phyloP scores from a whole-genome alignment of 2,329 filamentous ascomycete genomes.

The Ambrosiella xylebori region DNA sequence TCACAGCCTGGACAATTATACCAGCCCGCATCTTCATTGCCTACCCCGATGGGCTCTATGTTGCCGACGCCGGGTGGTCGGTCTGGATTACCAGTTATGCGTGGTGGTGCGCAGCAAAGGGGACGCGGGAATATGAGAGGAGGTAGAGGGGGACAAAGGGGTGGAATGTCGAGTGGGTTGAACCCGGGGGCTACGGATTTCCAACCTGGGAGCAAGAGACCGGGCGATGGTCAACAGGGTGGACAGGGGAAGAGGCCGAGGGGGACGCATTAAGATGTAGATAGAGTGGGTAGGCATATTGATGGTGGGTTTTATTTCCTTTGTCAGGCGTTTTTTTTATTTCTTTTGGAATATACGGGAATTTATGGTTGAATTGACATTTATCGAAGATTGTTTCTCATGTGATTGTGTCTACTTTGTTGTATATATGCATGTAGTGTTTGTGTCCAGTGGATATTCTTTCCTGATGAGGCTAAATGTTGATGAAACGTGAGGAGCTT shows the following conservation, averaged over 20 bases:
- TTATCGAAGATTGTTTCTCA: no score
- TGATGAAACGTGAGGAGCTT: no score
- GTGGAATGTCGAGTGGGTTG: constrained; percentile 25
- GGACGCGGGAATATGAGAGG: constrained; percentile 18
- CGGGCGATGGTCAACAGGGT: constrained; percentile 31
- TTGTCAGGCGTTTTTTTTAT: not conserved
- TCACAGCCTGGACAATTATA: constrained; percentile 5
- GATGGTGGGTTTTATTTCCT: not conserved
- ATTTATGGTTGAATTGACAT: no score
- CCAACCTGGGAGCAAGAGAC: constrained; percentile 39
- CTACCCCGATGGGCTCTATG: not conserved
- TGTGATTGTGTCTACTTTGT: no score
- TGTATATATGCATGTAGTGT: no score
- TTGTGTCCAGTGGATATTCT: no score
- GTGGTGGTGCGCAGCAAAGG: constrained; percentile 20
- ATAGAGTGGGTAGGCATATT: not conserved
- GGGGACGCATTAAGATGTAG: constrained; percentile 15
- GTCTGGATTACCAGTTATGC: constrained; percentile 25
- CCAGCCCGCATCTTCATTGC: not conserved
- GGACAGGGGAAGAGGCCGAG: constrained; percentile 27
- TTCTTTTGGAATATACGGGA: no score
- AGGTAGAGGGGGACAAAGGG: constrained; percentile 25
- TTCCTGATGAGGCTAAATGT: no score
- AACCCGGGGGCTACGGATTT: constrained; percentile 38
- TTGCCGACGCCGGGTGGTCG: constrained; percentile 8